Conservation (phyloP, 106 monocot genomes). For the Phalaenopsis equestris region DNA sequence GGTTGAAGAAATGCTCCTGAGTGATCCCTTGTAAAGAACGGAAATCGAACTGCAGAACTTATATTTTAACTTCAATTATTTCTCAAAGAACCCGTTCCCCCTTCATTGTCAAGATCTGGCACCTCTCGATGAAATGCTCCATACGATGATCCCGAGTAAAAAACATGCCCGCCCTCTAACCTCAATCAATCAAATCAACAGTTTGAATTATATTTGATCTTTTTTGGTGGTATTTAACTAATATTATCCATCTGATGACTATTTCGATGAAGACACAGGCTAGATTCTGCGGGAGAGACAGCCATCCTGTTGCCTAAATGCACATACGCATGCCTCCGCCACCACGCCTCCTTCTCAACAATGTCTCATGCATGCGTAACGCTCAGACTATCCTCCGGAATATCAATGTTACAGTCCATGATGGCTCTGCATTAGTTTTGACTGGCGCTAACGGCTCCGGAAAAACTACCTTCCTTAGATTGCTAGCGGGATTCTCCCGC, state of each 20-base stretch:
- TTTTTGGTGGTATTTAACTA: too few relatives aligned
- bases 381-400: conserved; percentile 81
- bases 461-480: conserved; percentile 91
- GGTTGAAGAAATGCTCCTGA: too few relatives aligned
- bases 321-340: conserved; percentile 23
- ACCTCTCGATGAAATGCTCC: not conserved
- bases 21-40: too few relatives aligned
- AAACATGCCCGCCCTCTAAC: too few relatives aligned
- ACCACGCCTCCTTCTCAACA: conserved; percentile 74
- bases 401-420: conserved; percentile 73
- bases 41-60: too few relatives aligned
- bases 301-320: not conserved
- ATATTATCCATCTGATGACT: too few relatives aligned
- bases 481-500: conserved; percentile 90
- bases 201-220: too few relatives aligned
- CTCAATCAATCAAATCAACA: too few relatives aligned
- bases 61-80: too few relatives aligned
- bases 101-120: not conserved
- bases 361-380: conserved; percentile 92
- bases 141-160: not conserved
- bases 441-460: conserved; percentile 93
- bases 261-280: not conserved
- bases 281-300: not conserved
- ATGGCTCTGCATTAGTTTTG: conserved; percentile 78
- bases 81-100: too few relatives aligned